Conservation (phyloP, 2,329 filamentous ascomycete genomes). For the Penicillium aurantiogriseum region DNA sequence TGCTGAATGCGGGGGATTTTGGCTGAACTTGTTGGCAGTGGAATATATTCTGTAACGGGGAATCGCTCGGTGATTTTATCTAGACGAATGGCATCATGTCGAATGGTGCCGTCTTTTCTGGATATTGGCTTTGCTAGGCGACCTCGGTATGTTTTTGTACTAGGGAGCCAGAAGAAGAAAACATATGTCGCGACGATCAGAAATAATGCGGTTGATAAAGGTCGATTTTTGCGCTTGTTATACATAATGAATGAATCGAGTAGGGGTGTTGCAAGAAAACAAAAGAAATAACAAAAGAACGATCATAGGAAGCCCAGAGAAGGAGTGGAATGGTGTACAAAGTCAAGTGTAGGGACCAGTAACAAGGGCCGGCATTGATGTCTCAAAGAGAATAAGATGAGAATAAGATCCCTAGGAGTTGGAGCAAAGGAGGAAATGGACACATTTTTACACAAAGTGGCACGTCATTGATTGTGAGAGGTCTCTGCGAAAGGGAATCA, state of each 20-base stretch:
- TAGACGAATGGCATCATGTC: slow-evolving; percentile 58
- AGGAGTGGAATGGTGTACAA: neutral
- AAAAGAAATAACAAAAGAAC: neutral
- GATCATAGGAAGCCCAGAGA: neutral
- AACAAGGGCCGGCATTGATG: neutral
- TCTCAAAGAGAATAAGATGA: neutral
- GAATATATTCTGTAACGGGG: slow-evolving; percentile 68
- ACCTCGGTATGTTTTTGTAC: neutral
- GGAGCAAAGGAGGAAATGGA: neutral
- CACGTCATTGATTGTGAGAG: slow-evolving; percentile 8
- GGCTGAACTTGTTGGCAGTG: slow-evolving; percentile 70
- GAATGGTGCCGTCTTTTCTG: slow-evolving; percentile 6
- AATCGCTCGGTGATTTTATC: slow-evolving; percentile 69
- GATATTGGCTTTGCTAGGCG: slow-evolving; percentile 7
- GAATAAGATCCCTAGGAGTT: neutral
- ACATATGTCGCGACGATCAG: slow-evolving; percentile 21
- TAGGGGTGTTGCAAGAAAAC: neutral
- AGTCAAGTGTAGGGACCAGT: neutral
- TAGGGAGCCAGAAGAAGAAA: slow-evolving; percentile 19
- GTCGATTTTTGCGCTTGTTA: slow-evolving; percentile 18
- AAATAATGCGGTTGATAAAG: slow-evolving; percentile 16
- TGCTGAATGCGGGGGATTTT: slow-evolving; percentile 75
- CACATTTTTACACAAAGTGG: slow-evolving; percentile 5
- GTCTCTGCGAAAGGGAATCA: neutral
- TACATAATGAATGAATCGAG: slow-evolving; percentile 24